A percentile compares a stretch with the other conserved stretches of the same genome.
These are phyloP conservation scores for Fusarium keratoplasticum DNA, from an alignment of 2,329 filamentous ascomycete species.

Conservation along the genomic window DNA sequence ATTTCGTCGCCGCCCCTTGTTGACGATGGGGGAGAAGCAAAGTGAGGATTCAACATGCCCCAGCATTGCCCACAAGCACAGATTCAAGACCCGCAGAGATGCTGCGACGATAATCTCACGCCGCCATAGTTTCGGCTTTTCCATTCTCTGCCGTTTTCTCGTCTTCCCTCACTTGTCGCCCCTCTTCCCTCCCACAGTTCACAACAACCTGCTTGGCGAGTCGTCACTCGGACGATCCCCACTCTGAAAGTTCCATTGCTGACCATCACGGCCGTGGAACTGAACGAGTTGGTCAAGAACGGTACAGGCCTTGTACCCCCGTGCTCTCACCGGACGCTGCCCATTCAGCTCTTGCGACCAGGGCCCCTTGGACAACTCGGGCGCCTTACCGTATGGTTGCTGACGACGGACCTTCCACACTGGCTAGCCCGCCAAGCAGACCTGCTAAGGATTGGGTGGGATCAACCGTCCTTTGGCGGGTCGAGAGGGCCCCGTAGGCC, in stretches of 20 bases:
- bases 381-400: slow-evolving; percentile 20
- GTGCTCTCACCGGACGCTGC: slow-evolving; percentile 8
- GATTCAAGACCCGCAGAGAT: slow-evolving; percentile 7
- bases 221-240: slow-evolving; percentile 32
- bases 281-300: slow-evolving; percentile 24
- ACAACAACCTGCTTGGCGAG: slow-evolving; percentile 8
- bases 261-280: slow-evolving; percentile 25
- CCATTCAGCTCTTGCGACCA: slow-evolving; percentile 10
- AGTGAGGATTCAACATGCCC: slow-evolving; percentile 2
- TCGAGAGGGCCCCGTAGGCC: slow-evolving; percentile 10
- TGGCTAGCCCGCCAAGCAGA: slow-evolving; percentile 23
- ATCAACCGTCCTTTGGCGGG: slow-evolving; percentile 31
- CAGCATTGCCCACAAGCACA: slow-evolving; percentile 9
- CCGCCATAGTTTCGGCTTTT: slow-evolving; percentile 16
- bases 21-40: not conserved
- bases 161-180: slow-evolving; percentile 20
- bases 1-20: not conserved
- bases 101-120: slow-evolving; percentile 11
- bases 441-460: slow-evolving; percentile 19
- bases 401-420: not conserved
- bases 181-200: slow-evolving; percentile 22
- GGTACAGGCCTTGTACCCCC: slow-evolving; percentile 12
- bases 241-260: slow-evolving; percentile 34
- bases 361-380: slow-evolving; percentile 28
- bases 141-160: slow-evolving; percentile 18